A percentile compares a stretch with the other conserved stretches of the same genome.
phyloP scores from a whole-genome alignment of 139 green algal species.

The Pseudopediastrum boryanum region DNA sequence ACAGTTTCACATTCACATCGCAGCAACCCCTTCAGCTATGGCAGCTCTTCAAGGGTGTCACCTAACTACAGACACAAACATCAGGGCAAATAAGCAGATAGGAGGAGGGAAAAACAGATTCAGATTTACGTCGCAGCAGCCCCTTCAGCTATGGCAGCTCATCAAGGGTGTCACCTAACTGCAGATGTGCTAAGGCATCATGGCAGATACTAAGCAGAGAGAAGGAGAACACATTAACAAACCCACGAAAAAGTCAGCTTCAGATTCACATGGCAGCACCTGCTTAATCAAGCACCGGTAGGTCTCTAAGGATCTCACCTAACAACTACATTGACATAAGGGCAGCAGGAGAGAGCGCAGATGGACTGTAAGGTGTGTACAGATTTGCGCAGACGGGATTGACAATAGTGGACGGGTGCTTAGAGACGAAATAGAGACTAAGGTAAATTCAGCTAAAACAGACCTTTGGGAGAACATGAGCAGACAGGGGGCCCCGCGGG shows the following conservation, averaged over 20 bases:
- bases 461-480: too few species aligned
- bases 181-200: not conserved
- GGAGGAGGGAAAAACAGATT: not conserved
- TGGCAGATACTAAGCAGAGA: not conserved
- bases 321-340: too few species aligned
- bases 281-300: not conserved
- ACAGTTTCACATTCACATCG: not conserved
- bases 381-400: too few species aligned
- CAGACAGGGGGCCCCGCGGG: too few species aligned
- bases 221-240: too few species aligned
- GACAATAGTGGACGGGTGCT: too few species aligned
- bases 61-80: not conserved
- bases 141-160: not conserved
- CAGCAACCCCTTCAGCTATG: not conserved
- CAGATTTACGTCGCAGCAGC: not conserved
- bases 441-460: too few species aligned
- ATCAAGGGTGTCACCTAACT: not conserved
- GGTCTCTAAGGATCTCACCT: too few species aligned
- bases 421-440: too few species aligned
- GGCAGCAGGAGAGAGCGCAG: too few species aligned
- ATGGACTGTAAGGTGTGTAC: too few species aligned
- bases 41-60: not conserved
- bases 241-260: too few species aligned
- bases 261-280: not conserved
- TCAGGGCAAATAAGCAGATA: not conserved